phyloP scores from a whole-genome alignment of 2,329 filamentous ascomycete genomes.

The Aspergillus alliaceus region DNA sequence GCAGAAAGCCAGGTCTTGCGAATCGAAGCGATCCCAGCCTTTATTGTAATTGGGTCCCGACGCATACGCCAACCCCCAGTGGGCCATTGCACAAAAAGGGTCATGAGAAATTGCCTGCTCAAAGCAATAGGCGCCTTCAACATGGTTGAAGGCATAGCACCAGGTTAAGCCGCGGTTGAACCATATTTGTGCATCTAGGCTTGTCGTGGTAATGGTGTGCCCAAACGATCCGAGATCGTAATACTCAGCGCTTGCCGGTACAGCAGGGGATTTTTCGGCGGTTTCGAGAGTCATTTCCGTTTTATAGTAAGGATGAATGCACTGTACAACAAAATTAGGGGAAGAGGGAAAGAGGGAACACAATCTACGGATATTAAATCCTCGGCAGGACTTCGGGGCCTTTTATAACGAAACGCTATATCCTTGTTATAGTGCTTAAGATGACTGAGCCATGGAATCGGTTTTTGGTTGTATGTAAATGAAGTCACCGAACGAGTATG shows the following conservation, averaged over 20 bases:
- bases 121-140: slow-evolving; percentile 61
- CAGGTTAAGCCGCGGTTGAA: slow-evolving; percentile 72
- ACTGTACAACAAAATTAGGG: background rate
- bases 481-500: background rate
- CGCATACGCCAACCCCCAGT: slow-evolving; percentile 53
- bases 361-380: no score
- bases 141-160: slow-evolving; percentile 75
- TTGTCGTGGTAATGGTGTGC: slow-evolving; percentile 57
- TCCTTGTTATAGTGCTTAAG: no score
- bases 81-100: slow-evolving; percentile 45
- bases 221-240: slow-evolving; percentile 61
- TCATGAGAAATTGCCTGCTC: slow-evolving; percentile 45
- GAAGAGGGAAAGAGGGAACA: background rate
- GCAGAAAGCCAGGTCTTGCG: slow-evolving; percentile 38
- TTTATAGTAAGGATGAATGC: no score
- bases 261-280: background rate
- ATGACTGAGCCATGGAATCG: background rate
- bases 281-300: no score
- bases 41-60: slow-evolving; percentile 56
- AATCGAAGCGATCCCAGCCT: slow-evolving; percentile 51
- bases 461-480: background rate
- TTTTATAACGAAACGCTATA: background rate
- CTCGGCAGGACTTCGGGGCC: background rate
- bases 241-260: slow-evolving; percentile 25
- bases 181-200: slow-evolving; percentile 60